Evolutionary conservation across 192 early-diverging fungal genomes (phyloP), one percentile per base, ranked within the genome.

Genomic region (Linnemannia hyalina): DNA sequence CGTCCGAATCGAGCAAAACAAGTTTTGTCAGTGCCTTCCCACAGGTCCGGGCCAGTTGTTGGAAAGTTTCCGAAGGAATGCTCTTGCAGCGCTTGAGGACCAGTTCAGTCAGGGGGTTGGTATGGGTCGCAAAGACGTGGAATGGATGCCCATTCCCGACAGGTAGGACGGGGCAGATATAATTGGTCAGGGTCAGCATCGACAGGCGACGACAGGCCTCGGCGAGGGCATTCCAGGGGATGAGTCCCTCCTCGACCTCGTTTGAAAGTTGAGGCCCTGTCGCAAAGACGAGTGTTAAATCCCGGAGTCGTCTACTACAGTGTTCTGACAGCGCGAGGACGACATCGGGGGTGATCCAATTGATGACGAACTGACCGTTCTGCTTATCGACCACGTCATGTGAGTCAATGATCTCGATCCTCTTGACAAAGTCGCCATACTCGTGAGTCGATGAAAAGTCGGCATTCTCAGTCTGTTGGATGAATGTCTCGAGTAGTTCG

Each of bases 351-450:
- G 84, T 86, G 72, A 86, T 81, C 84, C 84, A 86, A 32, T 86
- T 86, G 71, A 86, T 86, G 75, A 86, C 84, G 68, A 86, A 86
- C 75, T 86, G 84, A 2, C 84, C 84, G 40, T 86, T 86, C 69
- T 86, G 84, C 68, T 86, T 81, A 40, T 86, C 79, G 76, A 86
- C 84, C 0, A 86, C 84, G 46, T 86, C 84, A 44, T 86, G 84
- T 4, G 84, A 86, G 38, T 86, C 84, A 77, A 86, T 86, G 46
- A 86, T 86, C 42, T 86, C 84, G 80, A 86, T 86, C 75, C 84
- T 69, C 52, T 78, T 80, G 36, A 86, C 84, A 75, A 86, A 86
- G 46, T 86, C 84, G 38, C 84, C 84, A 74, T 86, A 86, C 36
- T 86, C 84, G 65, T 86, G 84, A 7, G 84, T 86, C 18, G 84